Conservation (phyloP, 2,329 filamentous ascomycete genomes). For the Catunica adiposa region DNA sequence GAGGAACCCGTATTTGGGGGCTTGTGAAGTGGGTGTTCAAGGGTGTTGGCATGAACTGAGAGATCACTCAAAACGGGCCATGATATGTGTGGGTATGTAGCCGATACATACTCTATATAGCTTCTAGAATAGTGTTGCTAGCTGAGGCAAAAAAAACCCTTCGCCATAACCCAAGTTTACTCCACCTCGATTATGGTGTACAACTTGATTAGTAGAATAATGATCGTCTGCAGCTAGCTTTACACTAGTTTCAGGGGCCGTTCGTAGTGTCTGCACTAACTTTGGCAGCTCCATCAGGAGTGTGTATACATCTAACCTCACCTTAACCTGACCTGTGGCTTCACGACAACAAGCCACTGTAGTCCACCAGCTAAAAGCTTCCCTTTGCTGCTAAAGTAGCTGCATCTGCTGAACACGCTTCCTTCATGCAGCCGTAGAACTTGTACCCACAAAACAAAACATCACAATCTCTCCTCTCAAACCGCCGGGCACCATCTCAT, state of each 20-base stretch:
- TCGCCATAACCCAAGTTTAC: too few relatives aligned
- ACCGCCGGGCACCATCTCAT: neutral
- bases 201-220: neutral
- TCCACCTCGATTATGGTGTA: neutral
- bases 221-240: neutral
- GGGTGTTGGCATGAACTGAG: too few relatives aligned
- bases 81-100: too few relatives aligned
- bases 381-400: neutral
- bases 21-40: too few relatives aligned
- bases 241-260: neutral
- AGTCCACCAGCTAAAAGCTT: too few relatives aligned
- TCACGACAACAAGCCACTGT: neutral
- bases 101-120: too few relatives aligned
- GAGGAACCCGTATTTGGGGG: too few relatives aligned
- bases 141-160: too few relatives aligned
- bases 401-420: neutral
- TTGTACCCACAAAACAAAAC: neutral
- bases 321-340: too few relatives aligned
- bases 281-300: neutral
- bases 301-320: neutral
- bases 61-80: too few relatives aligned
- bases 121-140: too few relatives aligned
- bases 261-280: neutral
- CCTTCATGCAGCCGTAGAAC: neutral
- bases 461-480: neutral